These are phyloP conservation scores for Curvularia lunata DNA, from an alignment of 2,329 filamentous ascomycete species.

Conservation along the genomic window DNA sequence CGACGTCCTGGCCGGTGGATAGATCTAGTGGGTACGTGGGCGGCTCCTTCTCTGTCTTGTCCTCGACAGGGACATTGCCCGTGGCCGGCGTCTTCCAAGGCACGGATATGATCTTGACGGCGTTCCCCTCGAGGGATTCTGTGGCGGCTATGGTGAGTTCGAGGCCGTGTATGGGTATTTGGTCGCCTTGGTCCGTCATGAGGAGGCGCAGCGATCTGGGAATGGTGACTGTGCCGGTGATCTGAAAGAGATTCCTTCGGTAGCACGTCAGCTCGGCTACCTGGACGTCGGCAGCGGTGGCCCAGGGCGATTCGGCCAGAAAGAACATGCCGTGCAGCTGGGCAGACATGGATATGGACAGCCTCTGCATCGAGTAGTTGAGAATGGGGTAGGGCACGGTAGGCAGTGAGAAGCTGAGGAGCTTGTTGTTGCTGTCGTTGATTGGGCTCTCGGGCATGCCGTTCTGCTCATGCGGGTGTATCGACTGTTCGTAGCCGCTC, in stretches of 20 bases:
- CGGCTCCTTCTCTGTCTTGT: constrained; percentile 83
- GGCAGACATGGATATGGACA: constrained; percentile 71
- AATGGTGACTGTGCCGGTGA: constrained; percentile 85
- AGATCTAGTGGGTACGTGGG: constrained; percentile 76
- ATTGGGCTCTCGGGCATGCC: constrained; percentile 59
- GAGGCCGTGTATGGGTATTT: constrained; percentile 79
- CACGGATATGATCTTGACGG: constrained; percentile 93
- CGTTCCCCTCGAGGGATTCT: constrained; percentile 90
- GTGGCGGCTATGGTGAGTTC: constrained; percentile 91
- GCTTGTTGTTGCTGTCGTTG: constrained; percentile 68
- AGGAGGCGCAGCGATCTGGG: constrained; percentile 80
- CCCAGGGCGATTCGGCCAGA: constrained; percentile 77
- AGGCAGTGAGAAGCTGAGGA: constrained; percentile 59
- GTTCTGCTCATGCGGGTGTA: constrained; percentile 54
- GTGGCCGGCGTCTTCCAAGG: constrained; percentile 96
- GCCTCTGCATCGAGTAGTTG: constrained; percentile 67
- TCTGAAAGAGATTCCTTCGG: constrained; percentile 92
- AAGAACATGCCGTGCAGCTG: constrained; percentile 92
- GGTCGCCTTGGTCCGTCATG: constrained; percentile 82
- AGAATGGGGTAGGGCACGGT: constrained; percentile 64
- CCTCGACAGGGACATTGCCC: constrained; percentile 70
- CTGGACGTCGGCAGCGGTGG: constrained; percentile 61
- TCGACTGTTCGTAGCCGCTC: constrained; percentile 56
- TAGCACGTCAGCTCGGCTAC: constrained; percentile 89
- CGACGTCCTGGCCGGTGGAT: constrained; percentile 69